Base-by-base conservation (phyloP, 129 eudicot species). In the Tagetes erecta region DNA sequence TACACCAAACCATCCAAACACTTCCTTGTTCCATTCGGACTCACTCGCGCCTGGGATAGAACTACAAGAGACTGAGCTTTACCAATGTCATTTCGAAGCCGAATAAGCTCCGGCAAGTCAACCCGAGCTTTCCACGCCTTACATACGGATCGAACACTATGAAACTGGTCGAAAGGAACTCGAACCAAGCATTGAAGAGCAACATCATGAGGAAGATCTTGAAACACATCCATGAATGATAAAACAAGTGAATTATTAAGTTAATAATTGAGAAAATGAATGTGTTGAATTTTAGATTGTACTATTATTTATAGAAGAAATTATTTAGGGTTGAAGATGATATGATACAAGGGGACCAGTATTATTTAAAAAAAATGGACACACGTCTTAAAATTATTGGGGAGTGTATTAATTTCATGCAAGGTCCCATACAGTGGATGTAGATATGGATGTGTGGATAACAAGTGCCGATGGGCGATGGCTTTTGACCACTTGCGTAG, bases 171-270 rank as follows among this genome's bases (percentile, higher is more conserved):
- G 33, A 33, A 68, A 11, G 84, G 85, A 27, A 84, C 45, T 1
- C 88, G 88, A 79, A 80, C 67, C 37, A 84, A 68, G 69, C 85
- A 84, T n/a, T 84, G 78, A 37, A 77, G 78, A 13, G 78, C 85
- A 49, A 80, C 45, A 45, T 80, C 88, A 52, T 31, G 20, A 7
- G 82, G 77, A 42, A 84, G 82, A 70, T 75, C 62, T 40, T 83
- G 80, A 60, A 84, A 66, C 1, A 77, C 74, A 41, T 80, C 87
- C 87, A 80, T 84, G 37, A 8, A 11, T 20, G 27, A 20, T 20
- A 20, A 20, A 20, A 20, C 27, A 20, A 20, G 27, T 20, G 27
- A 20, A 20, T 20, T 20, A 20, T 20, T 20, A 20, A 20, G 27
- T 20, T 20, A 20, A 20, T 20, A 20, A 20, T 20, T 20, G 27